These are phyloP conservation scores for Penicillium roqueforti DNA, from an alignment of 495 filamentous ascomycete species.

Conservation along the genomic window DNA sequence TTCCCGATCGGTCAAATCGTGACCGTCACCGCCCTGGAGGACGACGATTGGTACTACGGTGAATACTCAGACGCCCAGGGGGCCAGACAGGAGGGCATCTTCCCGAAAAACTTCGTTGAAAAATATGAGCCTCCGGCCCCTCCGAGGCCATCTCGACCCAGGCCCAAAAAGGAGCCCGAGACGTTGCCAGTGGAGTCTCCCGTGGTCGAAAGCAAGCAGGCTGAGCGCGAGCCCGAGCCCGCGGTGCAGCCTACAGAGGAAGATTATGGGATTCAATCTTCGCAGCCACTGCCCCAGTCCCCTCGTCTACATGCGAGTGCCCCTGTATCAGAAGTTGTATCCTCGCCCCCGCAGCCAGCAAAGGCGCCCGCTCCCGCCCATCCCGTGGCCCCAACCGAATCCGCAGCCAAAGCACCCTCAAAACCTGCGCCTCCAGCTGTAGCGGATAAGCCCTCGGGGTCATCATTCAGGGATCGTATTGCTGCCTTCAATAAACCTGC, in stretches of 20 bases:
- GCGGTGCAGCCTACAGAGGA: slow-evolving; percentile 27
- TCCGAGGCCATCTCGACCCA: slow-evolving; percentile 71
- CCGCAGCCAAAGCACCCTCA: slow-evolving; percentile 36
- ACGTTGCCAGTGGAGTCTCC: slow-evolving; percentile 36
- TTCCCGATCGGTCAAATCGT: slow-evolving; percentile 85
- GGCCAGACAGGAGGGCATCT: slow-evolving; percentile 77
- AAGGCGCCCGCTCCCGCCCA: slow-evolving; percentile 22
- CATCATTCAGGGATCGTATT: slow-evolving; percentile 89
- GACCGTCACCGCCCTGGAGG: slow-evolving; percentile 87
- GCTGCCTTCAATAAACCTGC: slow-evolving; percentile 93
- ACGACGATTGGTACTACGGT: slow-evolving; percentile 91
- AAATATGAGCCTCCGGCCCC: slow-evolving; percentile 87
- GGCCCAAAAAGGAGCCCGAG: slow-evolving; percentile 68
- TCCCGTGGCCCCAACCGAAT: slow-evolving; percentile 34
- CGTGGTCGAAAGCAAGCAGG: slow-evolving; percentile 23
- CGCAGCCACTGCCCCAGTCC: slow-evolving; percentile 39
- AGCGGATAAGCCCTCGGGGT: slow-evolving; percentile 68
- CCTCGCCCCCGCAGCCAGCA: slow-evolving; percentile 27
- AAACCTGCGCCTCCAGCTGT: slow-evolving; percentile 58
- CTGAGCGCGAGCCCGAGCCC: slow-evolving; percentile 38
- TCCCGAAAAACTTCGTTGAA: slow-evolving; percentile 96
- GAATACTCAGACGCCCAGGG: slow-evolving; percentile 78
- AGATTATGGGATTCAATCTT: slow-evolving; percentile 32
- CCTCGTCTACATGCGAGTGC: slow-evolving; percentile 16
- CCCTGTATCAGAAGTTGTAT: slow-evolving; percentile 21